These are phyloP conservation scores for Biscutella auriculata DNA, from an alignment of 441 rosid species.

Conservation along the genomic window DNA sequence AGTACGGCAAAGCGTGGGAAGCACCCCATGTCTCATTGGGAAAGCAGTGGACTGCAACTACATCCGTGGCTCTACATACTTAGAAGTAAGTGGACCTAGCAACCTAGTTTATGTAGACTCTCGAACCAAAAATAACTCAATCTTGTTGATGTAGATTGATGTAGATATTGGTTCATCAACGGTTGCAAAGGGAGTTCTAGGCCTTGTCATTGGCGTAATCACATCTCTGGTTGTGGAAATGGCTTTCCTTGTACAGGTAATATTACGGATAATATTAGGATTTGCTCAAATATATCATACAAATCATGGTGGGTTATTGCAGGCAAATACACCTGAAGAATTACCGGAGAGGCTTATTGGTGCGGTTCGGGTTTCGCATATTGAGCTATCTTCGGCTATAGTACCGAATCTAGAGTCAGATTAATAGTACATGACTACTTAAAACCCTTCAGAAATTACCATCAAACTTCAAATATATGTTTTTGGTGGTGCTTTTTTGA, in stretches of 20 bases:
- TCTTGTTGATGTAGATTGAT: slow-evolving; percentile 46
- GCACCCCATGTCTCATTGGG: slow-evolving; percentile 95
- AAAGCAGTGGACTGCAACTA: slow-evolving; percentile 96
- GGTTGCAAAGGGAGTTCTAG: slow-evolving; percentile 96
- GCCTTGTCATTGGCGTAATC: slow-evolving; percentile 86
- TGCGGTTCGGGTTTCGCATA: slow-evolving; percentile 81
- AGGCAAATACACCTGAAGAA: slow-evolving; percentile 89
- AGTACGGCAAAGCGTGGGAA: slow-evolving; percentile 97
- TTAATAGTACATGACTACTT: neutral
- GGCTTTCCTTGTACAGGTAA: slow-evolving; percentile 99
- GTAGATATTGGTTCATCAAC: slow-evolving; percentile 97
- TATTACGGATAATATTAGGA: neutral
- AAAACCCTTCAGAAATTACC: slow-evolving; percentile 5
- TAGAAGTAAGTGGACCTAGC: slow-evolving; percentile 43
- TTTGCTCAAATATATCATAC: neutral
- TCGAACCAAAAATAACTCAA: neutral
- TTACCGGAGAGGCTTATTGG: slow-evolving; percentile 86
- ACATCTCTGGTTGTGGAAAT: slow-evolving; percentile 89
- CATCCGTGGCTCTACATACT: slow-evolving; percentile 67
- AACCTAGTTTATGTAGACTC: neutral
- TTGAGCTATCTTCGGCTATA: slow-evolving; percentile 79
- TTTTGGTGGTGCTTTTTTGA: slow-evolving; percentile 12
- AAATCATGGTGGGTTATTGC: slow-evolving; percentile 4
- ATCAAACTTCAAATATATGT: neutral
- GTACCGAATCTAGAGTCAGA: slow-evolving; percentile 62